Base-by-base conservation (phyloP, 345 rosid species). In the Populus davidiana region DNA sequence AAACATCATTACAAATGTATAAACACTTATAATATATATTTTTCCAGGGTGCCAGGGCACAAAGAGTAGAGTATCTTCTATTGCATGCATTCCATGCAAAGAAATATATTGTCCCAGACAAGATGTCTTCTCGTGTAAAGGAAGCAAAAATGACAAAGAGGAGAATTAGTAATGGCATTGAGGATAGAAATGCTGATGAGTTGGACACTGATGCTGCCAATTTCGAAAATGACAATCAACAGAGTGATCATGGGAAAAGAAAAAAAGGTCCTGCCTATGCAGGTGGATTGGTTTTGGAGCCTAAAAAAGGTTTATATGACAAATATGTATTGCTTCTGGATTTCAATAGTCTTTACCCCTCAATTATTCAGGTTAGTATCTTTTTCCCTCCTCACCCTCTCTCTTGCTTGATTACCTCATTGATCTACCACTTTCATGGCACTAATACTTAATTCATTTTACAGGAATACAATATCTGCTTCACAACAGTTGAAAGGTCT, bases 201-300 rank as follows among this genome's bases (percentile, higher is more conserved):
- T 21, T 85, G 71, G 93, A 86, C 74, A 74, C 73, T 76, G 90
- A 88, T 67, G 77, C 79, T 78, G 80, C 73, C 63, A 75, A 71
- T 67, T 62, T 85, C 75, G 93, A 84, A 69, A 83, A 87, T 80
- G 92, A 86, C 56, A 71, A 67, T 70, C 76, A 70, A 61, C 82
- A 81, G 21, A 86, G 77, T 77, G 91, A 83, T 71, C 84, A 72
- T 11, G 81, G 83, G 41, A 96, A 87, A 86, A 85, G 87, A 21
- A 96, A 92, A 86, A 96, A 88, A n/a, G 94, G 93, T 79, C 95
- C 99, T 81, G 86, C 94, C 75, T 96, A 96, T 85, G 90, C 90
- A 43, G 99, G 99, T 76, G 98, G 99, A 79, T 84, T 96, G 83
- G 98, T 96, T 80, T 85, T 96, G 91, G 99, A 96, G 88, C 99